Evolutionary conservation across 495 filamentous ascomycete species (phyloP).

Genomic region (Neurospora sp.): DNA sequence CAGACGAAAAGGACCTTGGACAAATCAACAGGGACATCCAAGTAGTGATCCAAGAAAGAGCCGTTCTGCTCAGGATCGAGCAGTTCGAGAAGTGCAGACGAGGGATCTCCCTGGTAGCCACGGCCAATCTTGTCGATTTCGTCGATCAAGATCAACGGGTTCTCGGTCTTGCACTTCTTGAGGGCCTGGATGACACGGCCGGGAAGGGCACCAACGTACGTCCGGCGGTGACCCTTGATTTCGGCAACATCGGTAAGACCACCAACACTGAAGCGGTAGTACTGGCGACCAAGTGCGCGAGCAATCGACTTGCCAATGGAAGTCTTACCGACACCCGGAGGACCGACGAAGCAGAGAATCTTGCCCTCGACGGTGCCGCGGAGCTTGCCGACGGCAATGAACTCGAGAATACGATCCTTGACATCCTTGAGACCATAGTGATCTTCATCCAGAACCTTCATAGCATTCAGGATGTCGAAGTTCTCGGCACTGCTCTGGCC

Average conservation of each 20-base stretch:
- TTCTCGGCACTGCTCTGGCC: constrained; percentile 93
- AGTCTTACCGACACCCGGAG: constrained; percentile 92
- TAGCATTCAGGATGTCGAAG: constrained; percentile 86
- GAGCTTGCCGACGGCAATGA: constrained; percentile 96
- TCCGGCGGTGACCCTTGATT: constrained; percentile 95
- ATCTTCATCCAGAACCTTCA: constrained; percentile 87
- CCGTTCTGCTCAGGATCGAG: constrained; percentile 97
- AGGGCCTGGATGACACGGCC: constrained; percentile 96
- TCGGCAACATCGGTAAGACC: constrained; percentile 98
- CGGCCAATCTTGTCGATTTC: constrained; percentile 97
- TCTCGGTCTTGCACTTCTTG: constrained; percentile 99
- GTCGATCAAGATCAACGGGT: constrained; percentile 92
- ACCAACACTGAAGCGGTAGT: constrained; percentile 96
- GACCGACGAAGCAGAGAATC: constrained; percentile 95
- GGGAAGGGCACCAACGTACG: constrained; percentile 92
- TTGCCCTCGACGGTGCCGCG: constrained; percentile 97
- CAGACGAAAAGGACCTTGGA: constrained; percentile 98
- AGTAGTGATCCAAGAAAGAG: constrained; percentile 96
- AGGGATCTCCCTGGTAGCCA: constrained; percentile 92
- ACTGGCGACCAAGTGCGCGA: constrained; percentile 84
- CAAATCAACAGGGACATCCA: constrained; percentile 97
- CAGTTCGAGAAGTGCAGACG: constrained; percentile 87
- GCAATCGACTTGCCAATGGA: constrained; percentile 98
- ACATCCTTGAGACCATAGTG: constrained; percentile 97
- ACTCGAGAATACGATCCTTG: constrained; percentile 97